Evolutionary conservation across 352 stramenopile species (phyloP), one percentile per base, ranked within the genome.

Genomic region (Phytophthora vignae): DNA sequence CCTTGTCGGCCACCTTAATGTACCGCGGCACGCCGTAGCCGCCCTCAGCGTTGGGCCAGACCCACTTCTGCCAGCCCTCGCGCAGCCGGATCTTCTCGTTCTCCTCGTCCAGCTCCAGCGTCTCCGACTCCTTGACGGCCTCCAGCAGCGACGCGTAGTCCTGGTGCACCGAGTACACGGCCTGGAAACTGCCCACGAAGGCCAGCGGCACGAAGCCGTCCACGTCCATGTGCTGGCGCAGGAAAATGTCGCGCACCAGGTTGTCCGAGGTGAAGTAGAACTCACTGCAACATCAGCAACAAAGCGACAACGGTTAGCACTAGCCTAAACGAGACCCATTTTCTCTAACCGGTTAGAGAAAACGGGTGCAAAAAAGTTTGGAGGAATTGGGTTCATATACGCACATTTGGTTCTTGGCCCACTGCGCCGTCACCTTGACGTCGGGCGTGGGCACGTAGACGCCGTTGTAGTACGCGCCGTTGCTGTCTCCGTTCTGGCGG

Each of bases 11-110:
- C 6, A 90, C 65, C 82, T 98, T 98, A 74, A 98, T 87, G 83
- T 97, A 98, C 46, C 83, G 79, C 36, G 90, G 87, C n/a, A 97
- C 88, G 31, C 92, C 92, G 69, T 89, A 93, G 59, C 85, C 81
- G 68, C 92, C 92, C n/a, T 95, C 82, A 38, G 77, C 81, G 67
- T 97, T 97, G 8, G 92, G 92, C 81, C 92, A 96, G 50, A 98
- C 81, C 92, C 92, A 98, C 81, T 90, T 86, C 60, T 95, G 67
- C 92, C 92, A 98, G 61, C 82, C 90, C 19, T 94, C 66, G 48
- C 88, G 89, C 68, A 96, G 77, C 55, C 92, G 89, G 46, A 98
- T 93, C 77, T 94, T 98, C 71, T 97, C 92, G 77, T 98, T 98
- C 71, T 83, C 75, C 31, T 90, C 84, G 73, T 98, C 92, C 42